Conservation (phyloP, 2,329 filamentous ascomycete genomes). For the Dothistroma pini region DNA sequence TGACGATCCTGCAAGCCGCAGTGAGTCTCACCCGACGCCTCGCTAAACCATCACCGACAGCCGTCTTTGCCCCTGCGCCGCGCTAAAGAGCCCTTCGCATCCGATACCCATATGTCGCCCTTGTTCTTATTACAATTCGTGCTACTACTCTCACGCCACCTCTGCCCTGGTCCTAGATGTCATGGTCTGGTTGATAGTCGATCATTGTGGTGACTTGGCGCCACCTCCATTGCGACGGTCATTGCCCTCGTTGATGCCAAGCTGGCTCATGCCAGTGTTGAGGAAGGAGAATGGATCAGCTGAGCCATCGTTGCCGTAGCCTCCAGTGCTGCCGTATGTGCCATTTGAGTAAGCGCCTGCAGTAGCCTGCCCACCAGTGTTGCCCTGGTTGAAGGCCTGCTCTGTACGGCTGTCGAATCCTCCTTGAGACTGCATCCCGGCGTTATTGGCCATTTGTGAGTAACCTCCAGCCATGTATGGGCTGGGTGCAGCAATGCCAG, state of each 20-base stretch:
- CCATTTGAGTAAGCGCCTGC: slow-evolving; percentile 61
- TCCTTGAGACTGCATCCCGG: slow-evolving; percentile 64
- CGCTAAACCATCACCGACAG: slow-evolving; percentile 25
- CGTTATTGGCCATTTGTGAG: slow-evolving; percentile 51
- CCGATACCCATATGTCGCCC: slow-evolving; percentile 28
- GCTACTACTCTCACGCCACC: slow-evolving; percentile 1
- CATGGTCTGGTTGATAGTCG: background rate
- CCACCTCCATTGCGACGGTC: slow-evolving; percentile 41
- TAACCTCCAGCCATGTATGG: slow-evolving; percentile 84
- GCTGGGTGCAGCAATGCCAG: slow-evolving; percentile 74
- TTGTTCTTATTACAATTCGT: slow-evolving; percentile 24
- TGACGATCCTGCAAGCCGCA: slow-evolving; percentile 18
- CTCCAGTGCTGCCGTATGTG: slow-evolving; percentile 43
- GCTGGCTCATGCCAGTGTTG: slow-evolving; percentile 65
- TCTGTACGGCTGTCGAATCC: slow-evolving; percentile 94
- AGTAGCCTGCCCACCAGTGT: slow-evolving; percentile 67
- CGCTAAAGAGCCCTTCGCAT: slow-evolving; percentile 24
- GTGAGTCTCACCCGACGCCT: slow-evolving; percentile 19
- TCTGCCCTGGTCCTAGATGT: background rate
- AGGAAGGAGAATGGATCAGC: slow-evolving; percentile 79
- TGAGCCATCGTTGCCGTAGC: slow-evolving; percentile 51
- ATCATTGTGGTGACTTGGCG: slow-evolving; percentile 35
- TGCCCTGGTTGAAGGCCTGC: slow-evolving; percentile 79
- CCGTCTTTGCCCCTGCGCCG: slow-evolving; percentile 23
- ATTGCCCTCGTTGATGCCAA: slow-evolving; percentile 62